phyloP scores from a whole-genome alignment of 257 asterid genomes.

The Craterostigma plantagineum region DNA sequence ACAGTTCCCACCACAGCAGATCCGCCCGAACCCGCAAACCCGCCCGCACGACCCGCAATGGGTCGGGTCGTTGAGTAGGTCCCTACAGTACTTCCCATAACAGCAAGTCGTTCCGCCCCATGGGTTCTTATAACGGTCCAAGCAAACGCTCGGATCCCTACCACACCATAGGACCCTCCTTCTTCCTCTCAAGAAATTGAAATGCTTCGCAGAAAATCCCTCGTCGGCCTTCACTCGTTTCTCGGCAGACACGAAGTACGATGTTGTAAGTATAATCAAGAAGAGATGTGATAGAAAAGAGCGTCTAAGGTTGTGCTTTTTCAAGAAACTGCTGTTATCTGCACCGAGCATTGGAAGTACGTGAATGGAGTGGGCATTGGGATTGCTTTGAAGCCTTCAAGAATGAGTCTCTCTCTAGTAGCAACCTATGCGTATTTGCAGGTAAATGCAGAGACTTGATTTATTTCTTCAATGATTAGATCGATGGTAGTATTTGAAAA shows the following conservation, averaged over 20 bases:
- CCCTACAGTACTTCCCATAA: constrained; percentile 21
- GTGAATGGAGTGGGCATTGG: too few species aligned
- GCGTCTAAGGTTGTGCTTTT: too few species aligned
- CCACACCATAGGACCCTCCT: constrained; percentile 17
- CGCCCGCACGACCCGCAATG: constrained; percentile 29
- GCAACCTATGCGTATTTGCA: constrained; percentile 11
- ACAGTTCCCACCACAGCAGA: constrained; percentile 26
- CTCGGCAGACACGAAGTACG: too few species aligned
- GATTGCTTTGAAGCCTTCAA: too few species aligned
- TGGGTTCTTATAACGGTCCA: constrained; percentile 19
- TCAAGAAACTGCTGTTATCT: too few species aligned
- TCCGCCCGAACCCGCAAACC: constrained; percentile 23
- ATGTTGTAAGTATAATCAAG: too few species aligned
- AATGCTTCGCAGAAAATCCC: constrained; percentile 18
- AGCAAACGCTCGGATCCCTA: constrained; percentile 17
- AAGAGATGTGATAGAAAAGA: too few species aligned
- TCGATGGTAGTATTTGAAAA: constrained; percentile 13
- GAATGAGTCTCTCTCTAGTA: too few species aligned
- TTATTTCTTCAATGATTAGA: constrained; percentile 9
- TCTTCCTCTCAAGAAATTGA: constrained; percentile 16
- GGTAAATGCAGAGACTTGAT: constrained; percentile 20
- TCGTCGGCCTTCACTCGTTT: neutral
- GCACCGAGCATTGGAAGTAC: too few species aligned
- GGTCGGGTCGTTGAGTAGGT: constrained; percentile 17
- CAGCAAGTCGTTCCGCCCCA: constrained; percentile 36